A percentile compares a stretch with the other conserved stretches of the same genome.
Conservation (phyloP, 371 early-diverging fungal species). For the Zopfochytrium polystomum region DNA sequence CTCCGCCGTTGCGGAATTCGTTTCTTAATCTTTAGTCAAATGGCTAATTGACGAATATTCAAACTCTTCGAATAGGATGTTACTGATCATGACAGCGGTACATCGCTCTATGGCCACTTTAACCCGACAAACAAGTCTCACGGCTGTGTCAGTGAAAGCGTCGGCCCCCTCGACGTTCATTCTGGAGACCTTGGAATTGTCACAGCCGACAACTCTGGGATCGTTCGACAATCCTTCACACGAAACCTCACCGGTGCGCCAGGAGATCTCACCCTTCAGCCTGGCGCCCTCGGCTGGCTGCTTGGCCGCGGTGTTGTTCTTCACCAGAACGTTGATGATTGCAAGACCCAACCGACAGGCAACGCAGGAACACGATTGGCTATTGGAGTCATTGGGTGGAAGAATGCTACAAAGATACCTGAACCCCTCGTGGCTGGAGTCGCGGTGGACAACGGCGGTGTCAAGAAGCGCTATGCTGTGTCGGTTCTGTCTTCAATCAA, state of each 20-base stretch:
- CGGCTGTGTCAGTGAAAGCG: not conserved
- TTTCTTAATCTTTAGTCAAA: no score
- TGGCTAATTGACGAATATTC: constrained; percentile 12
- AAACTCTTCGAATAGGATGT: constrained; percentile 11
- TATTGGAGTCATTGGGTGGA: constrained; percentile 21
- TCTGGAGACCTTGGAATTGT: constrained; percentile 13
- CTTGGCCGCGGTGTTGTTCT: constrained; percentile 21
- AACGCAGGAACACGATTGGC: constrained; percentile 28
- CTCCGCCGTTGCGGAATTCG: not conserved
- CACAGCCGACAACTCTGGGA: not conserved
- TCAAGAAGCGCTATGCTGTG: no score
- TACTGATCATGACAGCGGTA: not conserved
- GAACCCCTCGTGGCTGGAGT: not conserved
- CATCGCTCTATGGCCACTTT: not conserved
- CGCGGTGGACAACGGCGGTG: no score
- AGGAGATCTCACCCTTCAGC: not conserved
- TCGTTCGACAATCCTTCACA: not conserved
- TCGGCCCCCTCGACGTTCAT: constrained; percentile 1
- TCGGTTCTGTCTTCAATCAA: no score
- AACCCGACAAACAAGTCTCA: no score
- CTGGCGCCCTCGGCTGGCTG: constrained; percentile 4
- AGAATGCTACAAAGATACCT: no score
- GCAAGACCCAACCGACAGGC: constrained; percentile 27
- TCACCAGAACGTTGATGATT: constrained; percentile 18
- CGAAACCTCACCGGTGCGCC: not conserved